These are phyloP conservation scores for Fistulifera solaris DNA, from an alignment of 108 stramenopile species.

Conservation along the genomic window DNA sequence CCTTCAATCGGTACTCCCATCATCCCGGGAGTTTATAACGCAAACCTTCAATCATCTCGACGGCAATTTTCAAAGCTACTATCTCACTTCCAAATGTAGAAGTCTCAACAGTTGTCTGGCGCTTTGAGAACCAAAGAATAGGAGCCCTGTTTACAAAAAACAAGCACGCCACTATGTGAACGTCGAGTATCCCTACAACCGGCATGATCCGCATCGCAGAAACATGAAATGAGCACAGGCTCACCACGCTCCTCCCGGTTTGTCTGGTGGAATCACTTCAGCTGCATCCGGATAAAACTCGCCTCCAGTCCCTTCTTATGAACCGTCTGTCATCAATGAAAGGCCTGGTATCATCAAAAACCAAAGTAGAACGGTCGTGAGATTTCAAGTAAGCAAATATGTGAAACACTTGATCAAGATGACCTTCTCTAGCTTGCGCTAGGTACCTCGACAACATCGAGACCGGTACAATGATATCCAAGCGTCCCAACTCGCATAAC, in stretches of 20 bases:
- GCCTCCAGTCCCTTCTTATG: background rate
- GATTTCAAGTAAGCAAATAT: conserved; percentile 15
- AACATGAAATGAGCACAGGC: background rate
- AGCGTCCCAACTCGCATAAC: conserved; percentile 28
- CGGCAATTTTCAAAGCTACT: too few relatives aligned
- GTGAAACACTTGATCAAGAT: too few relatives aligned
- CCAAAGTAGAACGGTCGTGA: conserved; percentile 10
- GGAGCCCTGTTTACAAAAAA: background rate
- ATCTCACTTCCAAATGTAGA: too few relatives aligned
- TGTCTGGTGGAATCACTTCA: background rate
- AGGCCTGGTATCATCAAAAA: conserved; percentile 15
- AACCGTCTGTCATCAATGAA: conserved; percentile 1
- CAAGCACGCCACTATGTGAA: conserved; percentile 6
- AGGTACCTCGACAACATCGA: conserved; percentile 24
- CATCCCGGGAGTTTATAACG: too few relatives aligned
- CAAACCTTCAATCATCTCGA: too few relatives aligned
- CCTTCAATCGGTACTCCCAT: too few relatives aligned
- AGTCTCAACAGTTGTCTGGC: too few relatives aligned
- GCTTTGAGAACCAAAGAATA: too few relatives aligned
- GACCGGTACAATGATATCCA: conserved; percentile 25
- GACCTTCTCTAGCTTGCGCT: conserved; percentile 25
- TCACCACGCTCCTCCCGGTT: background rate
- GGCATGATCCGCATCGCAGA: conserved; percentile 4
- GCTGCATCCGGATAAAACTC: conserved; percentile 2
- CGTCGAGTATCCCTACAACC: conserved; percentile 1